Percentiles rank a stretch among this genome's conserved stretches.
phyloP scores from a whole-genome alignment of 202 grass and related monocot genomes.

The Sporobolus alterniflorus region DNA sequence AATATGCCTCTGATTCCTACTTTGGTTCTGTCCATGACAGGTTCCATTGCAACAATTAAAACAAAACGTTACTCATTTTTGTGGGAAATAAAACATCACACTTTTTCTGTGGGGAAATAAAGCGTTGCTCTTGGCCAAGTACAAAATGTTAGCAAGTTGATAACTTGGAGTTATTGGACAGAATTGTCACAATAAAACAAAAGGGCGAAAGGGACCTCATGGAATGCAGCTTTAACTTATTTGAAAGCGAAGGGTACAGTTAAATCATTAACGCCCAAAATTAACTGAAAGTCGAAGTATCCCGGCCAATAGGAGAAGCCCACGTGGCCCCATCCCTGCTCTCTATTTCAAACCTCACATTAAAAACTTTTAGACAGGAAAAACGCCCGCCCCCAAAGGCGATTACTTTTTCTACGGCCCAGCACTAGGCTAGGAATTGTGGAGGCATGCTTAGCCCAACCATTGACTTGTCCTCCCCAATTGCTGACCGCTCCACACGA shows the following conservation, averaged over 20 bases:
- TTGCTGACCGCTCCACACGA: conserved; percentile 27
- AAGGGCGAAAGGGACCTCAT: background rate
- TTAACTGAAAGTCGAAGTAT: conserved; percentile 33
- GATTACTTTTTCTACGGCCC: conserved; percentile 5
- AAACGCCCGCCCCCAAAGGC: background rate
- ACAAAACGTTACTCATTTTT: too few relatives aligned
- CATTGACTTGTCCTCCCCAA: conserved; percentile 46
- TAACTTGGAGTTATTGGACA: background rate
- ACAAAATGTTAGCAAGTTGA: background rate
- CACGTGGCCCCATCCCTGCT: conserved; percentile 7
- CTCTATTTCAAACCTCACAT: conserved; percentile 34
- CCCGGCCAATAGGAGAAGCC: background rate
- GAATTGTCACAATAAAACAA: background rate
- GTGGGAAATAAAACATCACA: background rate
- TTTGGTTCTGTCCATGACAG: conserved; percentile 23
- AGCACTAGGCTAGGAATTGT: conserved; percentile 16
- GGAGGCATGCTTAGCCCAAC: conserved; percentile 22
- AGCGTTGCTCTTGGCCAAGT: background rate
- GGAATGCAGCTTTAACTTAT: conserved; percentile 45
- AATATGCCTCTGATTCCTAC: conserved; percentile 27
- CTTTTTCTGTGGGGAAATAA: background rate
- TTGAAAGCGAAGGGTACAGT: conserved; percentile 44
- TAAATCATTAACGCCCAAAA: conserved; percentile 17
- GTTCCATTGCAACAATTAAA: background rate
- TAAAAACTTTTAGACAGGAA: conserved; percentile 33